phyloP scores from a whole-genome alignment of 352 stramenopile species.

The Saprolegnia parasitica region DNA sequence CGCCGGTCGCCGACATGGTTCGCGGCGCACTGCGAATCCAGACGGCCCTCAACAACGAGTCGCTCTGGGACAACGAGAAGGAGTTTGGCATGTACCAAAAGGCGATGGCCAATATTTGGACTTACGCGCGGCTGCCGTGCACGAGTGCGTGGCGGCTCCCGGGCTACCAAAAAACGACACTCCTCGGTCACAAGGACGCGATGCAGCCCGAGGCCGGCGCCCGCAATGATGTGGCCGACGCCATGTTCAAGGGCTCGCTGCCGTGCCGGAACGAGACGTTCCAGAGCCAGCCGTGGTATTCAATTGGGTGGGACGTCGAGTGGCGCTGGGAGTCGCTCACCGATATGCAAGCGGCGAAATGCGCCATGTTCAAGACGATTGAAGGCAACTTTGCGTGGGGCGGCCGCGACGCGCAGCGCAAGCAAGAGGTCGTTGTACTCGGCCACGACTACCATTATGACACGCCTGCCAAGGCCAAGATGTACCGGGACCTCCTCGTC shows the following conservation, averaged over 20 bases:
- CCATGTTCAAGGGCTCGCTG: background rate
- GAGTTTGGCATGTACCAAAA: background rate
- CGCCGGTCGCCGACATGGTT: conserved; percentile 4
- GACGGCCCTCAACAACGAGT: conserved; percentile 1
- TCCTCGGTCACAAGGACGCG: background rate
- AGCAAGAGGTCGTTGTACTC: conserved; percentile 5
- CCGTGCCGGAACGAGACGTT: background rate
- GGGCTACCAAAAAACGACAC: background rate
- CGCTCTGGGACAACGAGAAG: conserved; percentile 7
- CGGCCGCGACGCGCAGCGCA: background rate
- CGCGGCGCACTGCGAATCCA: conserved; percentile 22
- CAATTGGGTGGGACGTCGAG: conserved; percentile 22
- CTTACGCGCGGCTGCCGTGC: conserved; percentile 16
- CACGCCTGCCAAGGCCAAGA: background rate
- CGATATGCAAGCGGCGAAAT: conserved; percentile 8
- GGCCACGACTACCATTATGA: conserved; percentile 18
- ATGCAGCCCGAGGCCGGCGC: background rate
- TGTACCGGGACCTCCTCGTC: conserved; percentile 18
- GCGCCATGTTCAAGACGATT: conserved; percentile 8
- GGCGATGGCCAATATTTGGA: conserved; percentile 14
- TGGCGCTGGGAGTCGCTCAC: conserved; percentile 8
- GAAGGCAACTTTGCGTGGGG: background rate
- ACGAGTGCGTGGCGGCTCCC: conserved; percentile 19
- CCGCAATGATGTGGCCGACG: background rate
- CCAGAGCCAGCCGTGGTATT: conserved; percentile 16